Conservation (phyloP, 2,329 filamentous ascomycete genomes). For the Neofusicoccum cordaticola region DNA sequence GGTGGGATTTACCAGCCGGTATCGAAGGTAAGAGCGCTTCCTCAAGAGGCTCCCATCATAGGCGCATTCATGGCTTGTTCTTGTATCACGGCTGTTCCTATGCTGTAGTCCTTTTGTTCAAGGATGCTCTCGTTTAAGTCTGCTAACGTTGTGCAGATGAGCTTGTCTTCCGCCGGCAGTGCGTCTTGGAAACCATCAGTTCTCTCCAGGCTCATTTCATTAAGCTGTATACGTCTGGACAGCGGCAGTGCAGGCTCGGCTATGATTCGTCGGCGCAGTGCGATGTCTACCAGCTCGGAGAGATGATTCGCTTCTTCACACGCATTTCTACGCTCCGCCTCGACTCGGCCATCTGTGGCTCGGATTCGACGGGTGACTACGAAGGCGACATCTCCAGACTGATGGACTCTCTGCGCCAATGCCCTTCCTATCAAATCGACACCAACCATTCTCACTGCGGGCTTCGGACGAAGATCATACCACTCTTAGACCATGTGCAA, state of each 20-base stretch:
- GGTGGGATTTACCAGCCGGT: constrained; percentile 70
- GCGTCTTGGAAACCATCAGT: constrained; percentile 66
- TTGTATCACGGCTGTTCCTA: neutral
- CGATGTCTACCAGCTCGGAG: constrained; percentile 74
- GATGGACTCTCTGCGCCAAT: constrained; percentile 61
- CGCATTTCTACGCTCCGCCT: constrained; percentile 61
- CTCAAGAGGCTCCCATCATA: neutral
- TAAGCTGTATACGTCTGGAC: constrained; percentile 64
- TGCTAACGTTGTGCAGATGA: constrained; percentile 51
- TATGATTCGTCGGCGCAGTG: constrained; percentile 71
- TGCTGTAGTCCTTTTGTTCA: neutral
- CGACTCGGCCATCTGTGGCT: constrained; percentile 42
- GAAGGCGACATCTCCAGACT: constrained; percentile 61
- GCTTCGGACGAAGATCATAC: constrained; percentile 62
- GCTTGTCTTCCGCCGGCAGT: constrained; percentile 62
- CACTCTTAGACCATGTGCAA: constrained; percentile 64
- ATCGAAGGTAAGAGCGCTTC: constrained; percentile 55
- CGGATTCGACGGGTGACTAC: constrained; percentile 48
- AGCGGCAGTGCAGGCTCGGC: constrained; percentile 67
- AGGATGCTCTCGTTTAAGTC: neutral
- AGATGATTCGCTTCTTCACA: constrained; percentile 70
- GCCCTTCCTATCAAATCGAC: constrained; percentile 71
- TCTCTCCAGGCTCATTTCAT: constrained; percentile 69
- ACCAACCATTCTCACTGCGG: constrained; percentile 72
- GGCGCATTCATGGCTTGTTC: neutral